Evolutionary conservation across 768 basidiomycete species (phyloP), one percentile per base, ranked within the genome.

Genomic region (Tylopilus sp.): DNA sequence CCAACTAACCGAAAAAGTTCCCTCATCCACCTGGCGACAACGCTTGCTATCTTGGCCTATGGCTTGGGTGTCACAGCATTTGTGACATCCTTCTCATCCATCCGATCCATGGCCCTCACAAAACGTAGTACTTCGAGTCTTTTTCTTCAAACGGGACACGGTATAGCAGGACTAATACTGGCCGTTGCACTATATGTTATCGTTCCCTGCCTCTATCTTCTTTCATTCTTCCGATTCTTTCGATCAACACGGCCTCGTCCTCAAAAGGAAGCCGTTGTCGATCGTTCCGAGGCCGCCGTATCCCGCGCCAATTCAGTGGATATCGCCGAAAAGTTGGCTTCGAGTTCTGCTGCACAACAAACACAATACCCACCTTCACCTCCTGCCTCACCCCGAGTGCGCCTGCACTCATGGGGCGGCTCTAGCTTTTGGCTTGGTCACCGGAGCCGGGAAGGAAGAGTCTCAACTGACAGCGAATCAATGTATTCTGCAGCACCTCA

Each of bases 11-110:
- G 50, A 26, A 64, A 62, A 30, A 28, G 65, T 12, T 53, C 47
- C 3, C 57, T 75, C 46, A 44, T 75, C 49, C 76, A 71, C 52
- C 41, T 71, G 3, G 71, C 74, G 23, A 66, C 64, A 13, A 51
- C 76, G 18, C 55, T 80, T 44, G 71, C 73, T 13, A 46, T 84
- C 31, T 69, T 62, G 15, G 76, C 79, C 15, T 88, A 82, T 59
- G 81, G 72, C 13, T 58, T 81, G 22, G 89, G 89, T 25, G 57
- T 90, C 18, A 81, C 71, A 23, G 86, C 86, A 10, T 65, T 90
- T 41, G 78, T 72, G 17, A 72, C 78, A 3, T 75, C 86, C 7
- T 88, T 91, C 67, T 83, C 81, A 2, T 76, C 82, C 38, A 76
- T 80, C 47, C 68, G 56, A 21, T 57, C 68, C 36, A 51, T 57